Conservation (phyloP, 805 yeast genomes). For the Cyberlindnera euphorbiiphila region DNA sequence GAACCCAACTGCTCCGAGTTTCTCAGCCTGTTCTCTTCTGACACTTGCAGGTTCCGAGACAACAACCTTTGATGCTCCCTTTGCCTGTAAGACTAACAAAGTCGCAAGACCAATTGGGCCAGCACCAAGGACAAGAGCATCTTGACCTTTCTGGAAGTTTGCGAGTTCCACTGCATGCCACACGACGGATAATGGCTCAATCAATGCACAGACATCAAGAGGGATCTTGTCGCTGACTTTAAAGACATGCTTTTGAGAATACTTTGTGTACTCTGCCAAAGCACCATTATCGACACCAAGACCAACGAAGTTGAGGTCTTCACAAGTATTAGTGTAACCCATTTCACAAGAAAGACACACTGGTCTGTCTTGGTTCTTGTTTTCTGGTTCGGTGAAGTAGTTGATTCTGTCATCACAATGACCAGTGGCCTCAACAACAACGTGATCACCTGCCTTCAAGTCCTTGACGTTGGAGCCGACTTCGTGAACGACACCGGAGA, state of each 20-base stretch:
- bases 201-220: conserved; percentile 51
- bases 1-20: conserved; percentile 42
- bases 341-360: conserved; percentile 41
- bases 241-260: conserved; percentile 36
- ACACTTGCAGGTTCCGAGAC: conserved; percentile 59
- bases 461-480: conserved; percentile 46
- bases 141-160: conserved; percentile 40
- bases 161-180: conserved; percentile 55
- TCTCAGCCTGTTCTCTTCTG: conserved; percentile 55
- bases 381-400: conserved; percentile 25
- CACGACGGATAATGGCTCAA: conserved; percentile 54
- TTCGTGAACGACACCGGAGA: conserved; percentile 55
- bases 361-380: conserved; percentile 18
- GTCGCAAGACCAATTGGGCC: conserved; percentile 64
- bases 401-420: conserved; percentile 37
- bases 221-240: conserved; percentile 39
- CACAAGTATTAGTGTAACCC: conserved; percentile 45
- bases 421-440: conserved; percentile 50
- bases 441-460: conserved; percentile 51
- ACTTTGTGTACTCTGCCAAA: conserved; percentile 41
- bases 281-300: conserved; percentile 49
- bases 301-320: conserved; percentile 41
- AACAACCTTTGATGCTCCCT: conserved; percentile 45
- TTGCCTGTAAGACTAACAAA: conserved; percentile 49
- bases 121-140: conserved; percentile 54